Conservation (phyloP, 2,329 filamentous ascomycete genomes). For the Aspergillus ochraceus region DNA sequence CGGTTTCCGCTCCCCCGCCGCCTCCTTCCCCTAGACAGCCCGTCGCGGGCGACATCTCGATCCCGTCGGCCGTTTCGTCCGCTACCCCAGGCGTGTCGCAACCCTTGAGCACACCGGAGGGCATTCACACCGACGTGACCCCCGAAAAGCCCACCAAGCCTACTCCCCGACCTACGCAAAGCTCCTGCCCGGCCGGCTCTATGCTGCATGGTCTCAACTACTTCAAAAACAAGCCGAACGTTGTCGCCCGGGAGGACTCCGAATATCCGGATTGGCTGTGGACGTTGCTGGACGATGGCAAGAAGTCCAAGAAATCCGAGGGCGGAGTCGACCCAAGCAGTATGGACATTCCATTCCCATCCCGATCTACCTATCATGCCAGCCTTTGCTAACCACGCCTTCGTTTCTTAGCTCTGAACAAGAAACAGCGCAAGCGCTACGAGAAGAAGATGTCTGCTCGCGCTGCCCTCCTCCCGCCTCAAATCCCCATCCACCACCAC, state of each 20-base stretch:
- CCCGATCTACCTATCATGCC: constrained; percentile 1
- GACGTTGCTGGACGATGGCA: constrained; percentile 42
- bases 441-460: constrained; percentile 49
- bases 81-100: constrained; percentile 42
- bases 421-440: constrained; percentile 48
- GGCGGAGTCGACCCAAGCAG: constrained; percentile 42
- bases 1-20: constrained; percentile 30
- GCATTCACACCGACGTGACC: constrained; percentile 28
- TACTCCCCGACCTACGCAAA: constrained; percentile 30
- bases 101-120: constrained; percentile 41
- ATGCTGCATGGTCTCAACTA: constrained; percentile 46
- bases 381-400: constrained; percentile 15
- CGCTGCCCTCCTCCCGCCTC: constrained; percentile 37
- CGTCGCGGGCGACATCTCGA: constrained; percentile 29
- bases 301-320: constrained; percentile 27
- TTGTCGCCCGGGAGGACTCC: constrained; percentile 46
- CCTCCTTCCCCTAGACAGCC: constrained; percentile 35
- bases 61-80: constrained; percentile 40
- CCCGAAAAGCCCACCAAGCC: constrained; percentile 29
- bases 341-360: constrained; percentile 25
- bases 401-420: constrained; percentile 42
- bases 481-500: constrained; percentile 48
- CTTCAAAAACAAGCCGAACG: constrained; percentile 47
- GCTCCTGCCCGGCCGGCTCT: constrained; percentile 42
- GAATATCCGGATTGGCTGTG: constrained; percentile 53